Percentiles rank a stretch among this genome's conserved stretches.
phyloP scores from a whole-genome alignment of 768 basidiomycete genomes.

The Trametopsis cervina region DNA sequence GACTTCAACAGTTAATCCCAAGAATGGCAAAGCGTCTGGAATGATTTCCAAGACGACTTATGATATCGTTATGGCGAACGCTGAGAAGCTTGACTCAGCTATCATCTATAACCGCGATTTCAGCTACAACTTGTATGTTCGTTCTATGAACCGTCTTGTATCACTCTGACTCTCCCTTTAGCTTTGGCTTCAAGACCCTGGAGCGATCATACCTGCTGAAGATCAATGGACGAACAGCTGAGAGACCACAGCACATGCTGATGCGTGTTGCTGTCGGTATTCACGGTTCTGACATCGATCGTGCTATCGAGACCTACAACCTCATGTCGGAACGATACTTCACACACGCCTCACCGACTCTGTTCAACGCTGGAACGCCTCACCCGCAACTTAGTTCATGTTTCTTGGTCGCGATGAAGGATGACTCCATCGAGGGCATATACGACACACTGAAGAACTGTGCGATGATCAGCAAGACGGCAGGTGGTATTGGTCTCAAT shows the following conservation, averaged over 20 bases:
- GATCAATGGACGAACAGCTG: conserved; percentile 90
- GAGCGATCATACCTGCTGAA: conserved; percentile 96
- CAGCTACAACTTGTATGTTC: conserved; percentile 87
- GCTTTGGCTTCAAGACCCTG: conserved; percentile 99
- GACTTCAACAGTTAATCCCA: conserved; percentile 74
- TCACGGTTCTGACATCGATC: conserved; percentile 84
- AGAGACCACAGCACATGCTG: conserved; percentile 97
- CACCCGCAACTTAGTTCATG: conserved; percentile 93
- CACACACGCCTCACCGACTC: conserved; percentile 94
- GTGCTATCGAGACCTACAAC: conserved; percentile 86
- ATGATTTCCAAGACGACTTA: conserved; percentile 92
- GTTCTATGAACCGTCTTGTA: not conserved
- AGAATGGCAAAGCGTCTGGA: conserved; percentile 78
- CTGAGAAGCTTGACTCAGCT: conserved; percentile 79
- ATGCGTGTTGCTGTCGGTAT: conserved; percentile 99
- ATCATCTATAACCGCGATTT: conserved; percentile 99
- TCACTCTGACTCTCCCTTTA: conserved; percentile 22
- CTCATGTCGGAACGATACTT: conserved; percentile 98
- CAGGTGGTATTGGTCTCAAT: conserved; percentile 93
- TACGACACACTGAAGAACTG: conserved; percentile 98
- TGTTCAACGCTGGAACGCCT: conserved; percentile 98
- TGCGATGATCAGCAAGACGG: conserved; percentile 99
- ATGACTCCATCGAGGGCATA: conserved; percentile 98
- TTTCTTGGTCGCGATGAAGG: conserved; percentile 98
- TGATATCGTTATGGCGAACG: conserved; percentile 72